These are phyloP conservation scores for Hortiboletus rubellus DNA, from an alignment of 1,284 basidiomycete species.

Conservation along the genomic window DNA sequence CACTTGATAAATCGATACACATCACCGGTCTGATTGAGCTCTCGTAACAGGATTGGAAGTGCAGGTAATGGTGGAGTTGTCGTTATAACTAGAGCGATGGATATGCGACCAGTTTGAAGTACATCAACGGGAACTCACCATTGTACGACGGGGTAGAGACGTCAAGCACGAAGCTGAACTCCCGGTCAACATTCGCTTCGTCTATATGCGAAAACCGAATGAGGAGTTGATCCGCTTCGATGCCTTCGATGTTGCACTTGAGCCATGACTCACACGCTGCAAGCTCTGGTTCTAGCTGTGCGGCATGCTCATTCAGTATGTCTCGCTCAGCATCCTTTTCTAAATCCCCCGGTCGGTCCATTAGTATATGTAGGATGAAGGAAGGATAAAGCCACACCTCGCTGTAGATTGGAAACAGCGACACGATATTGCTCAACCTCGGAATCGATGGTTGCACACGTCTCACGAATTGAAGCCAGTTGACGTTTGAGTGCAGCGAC, in stretches of 20 bases:
- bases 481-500: conserved; percentile 64
- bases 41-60: conserved; percentile 61
- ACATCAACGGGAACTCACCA: conserved; percentile 48
- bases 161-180: conserved; percentile 78
- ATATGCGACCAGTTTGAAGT: background rate
- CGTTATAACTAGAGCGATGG: conserved; percentile 54
- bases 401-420: conserved; percentile 54
- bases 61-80: conserved; percentile 63
- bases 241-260: conserved; percentile 71
- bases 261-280: conserved; percentile 57
- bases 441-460: conserved; percentile 54
- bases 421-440: conserved; percentile 71
- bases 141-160: conserved; percentile 61
- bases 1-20: conserved; percentile 62
- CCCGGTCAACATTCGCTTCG: conserved; percentile 53
- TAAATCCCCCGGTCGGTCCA: conserved; percentile 25
- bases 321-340: conserved; percentile 70
- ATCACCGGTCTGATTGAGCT: conserved; percentile 62
- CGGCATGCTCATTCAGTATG: conserved; percentile 61
- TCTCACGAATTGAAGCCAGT: conserved; percentile 58
- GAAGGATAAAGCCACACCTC: conserved; percentile 45
- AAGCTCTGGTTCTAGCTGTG: conserved; percentile 57
- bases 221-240: conserved; percentile 69
- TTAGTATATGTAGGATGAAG: background rate
- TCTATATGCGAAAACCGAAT: conserved; percentile 74